Base-by-base conservation (phyloP, 257 asterid species). In the Fraxinus pennsylvanica region DNA sequence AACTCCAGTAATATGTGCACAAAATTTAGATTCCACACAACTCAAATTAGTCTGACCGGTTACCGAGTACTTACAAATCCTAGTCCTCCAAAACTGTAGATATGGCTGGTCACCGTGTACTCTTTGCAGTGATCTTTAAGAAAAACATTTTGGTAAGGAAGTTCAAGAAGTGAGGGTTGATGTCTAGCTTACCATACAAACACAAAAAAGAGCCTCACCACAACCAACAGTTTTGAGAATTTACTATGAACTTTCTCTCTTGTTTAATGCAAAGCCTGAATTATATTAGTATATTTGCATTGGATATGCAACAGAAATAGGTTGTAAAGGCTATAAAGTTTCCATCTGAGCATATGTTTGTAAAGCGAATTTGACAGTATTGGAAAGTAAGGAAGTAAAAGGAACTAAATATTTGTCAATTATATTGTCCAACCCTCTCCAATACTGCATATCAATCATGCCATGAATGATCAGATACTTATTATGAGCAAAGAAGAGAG, bases 111-210 rank as follows among this genome's bases (percentile, higher is more conserved):
- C 7, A 41, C 75, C 9, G 79, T 70, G 50, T 77, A 85, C 33
- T 77, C 63, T 19, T 82, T 82, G 81, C 83, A 77, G 78, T 82
- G 50, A 35, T 82, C 68, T 38, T 52, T 32, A 43, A 85, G 68
- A 81, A 85, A 80, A 45, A 85, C 68, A 70, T 80, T 85, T 79
- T 74, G 82, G 68, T 85, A 85, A 8, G 86, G 86, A 10, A 82
- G 76, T 72, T 85, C 86, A 22, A 85, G 84, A 29, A 29, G 30
- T 29, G 30, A 29, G 30, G 30, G 30, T 29, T 29, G 30, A 29
- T 29, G 30, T 29, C 1, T 29, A 29, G 30, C 30, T 29, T 29
- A 1, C 30, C 30, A 29, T 29, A 29, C 30, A 25, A 80, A 85
- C 54, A 80, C 84, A 66, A 85, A 47, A 69, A 85, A 85, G 9